Percentiles rank a stretch among this genome's conserved stretches.
Conservation (phyloP, 441 rosid species). For the Gossypium schwendimanii region DNA sequence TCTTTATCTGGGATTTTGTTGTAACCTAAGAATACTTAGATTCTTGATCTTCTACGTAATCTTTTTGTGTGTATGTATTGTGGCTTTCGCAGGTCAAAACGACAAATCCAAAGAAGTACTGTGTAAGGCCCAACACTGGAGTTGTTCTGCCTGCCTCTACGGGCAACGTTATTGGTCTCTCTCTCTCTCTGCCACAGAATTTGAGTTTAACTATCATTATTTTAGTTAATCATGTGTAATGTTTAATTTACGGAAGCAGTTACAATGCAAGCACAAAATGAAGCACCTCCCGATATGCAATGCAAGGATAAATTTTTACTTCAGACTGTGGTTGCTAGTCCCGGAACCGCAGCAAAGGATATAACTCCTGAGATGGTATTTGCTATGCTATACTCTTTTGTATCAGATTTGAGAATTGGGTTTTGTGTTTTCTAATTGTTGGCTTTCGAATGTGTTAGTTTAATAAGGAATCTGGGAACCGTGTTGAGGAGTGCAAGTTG, state of each 20-base stretch:
- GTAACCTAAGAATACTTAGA: conserved; percentile 6
- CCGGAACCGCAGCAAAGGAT: conserved; percentile 50
- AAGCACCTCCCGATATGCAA: conserved; percentile 58
- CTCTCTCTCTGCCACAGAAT: conserved; percentile 6
- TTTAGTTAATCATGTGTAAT: not conserved
- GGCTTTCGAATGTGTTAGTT: conserved; percentile 34
- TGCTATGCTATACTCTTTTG: not conserved
- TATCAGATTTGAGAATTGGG: conserved; percentile 1
- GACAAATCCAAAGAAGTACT: conserved; percentile 78
- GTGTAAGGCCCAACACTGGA: conserved; percentile 80
- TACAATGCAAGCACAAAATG: conserved; percentile 85
- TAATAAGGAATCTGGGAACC: conserved; percentile 58
- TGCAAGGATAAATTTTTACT: conserved; percentile 63
- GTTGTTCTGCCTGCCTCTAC: conserved; percentile 59
- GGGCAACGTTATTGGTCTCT: conserved; percentile 56
- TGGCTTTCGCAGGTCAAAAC: conserved; percentile 55
- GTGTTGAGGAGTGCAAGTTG: conserved; percentile 69
- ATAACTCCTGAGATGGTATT: conserved; percentile 61
- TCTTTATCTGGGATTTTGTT: conserved; percentile 4
- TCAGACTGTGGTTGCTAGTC: conserved; percentile 20
- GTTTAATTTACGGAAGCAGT: conserved; percentile 27
- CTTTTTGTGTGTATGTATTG: conserved; percentile 10
- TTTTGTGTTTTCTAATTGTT: not conserved
- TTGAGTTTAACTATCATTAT: not conserved
- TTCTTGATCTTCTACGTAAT: not conserved